Conservation (phyloP, 2,329 filamentous ascomycete genomes). For the Epichloe brachyelytri region DNA sequence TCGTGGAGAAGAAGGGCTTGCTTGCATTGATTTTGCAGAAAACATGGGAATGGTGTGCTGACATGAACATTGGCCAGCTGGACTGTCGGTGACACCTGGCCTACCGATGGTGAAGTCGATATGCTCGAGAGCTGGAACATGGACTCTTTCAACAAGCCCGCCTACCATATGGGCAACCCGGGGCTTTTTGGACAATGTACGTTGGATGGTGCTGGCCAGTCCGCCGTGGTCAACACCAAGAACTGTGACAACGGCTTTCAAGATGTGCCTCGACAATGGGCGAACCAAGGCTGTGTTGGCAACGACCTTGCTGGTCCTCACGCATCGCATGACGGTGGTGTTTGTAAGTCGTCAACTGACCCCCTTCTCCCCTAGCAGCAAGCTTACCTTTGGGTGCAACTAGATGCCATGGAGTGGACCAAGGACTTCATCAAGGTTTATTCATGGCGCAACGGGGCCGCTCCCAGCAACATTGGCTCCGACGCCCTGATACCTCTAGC, state of each 20-base stretch:
- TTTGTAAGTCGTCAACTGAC: constrained; percentile 23
- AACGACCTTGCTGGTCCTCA: constrained; percentile 26
- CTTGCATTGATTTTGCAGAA: too few relatives aligned
- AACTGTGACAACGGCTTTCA: constrained; percentile 30
- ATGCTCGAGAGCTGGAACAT: constrained; percentile 55
- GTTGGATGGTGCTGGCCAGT: constrained; percentile 18
- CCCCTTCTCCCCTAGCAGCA: neutral
- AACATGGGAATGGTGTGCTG: neutral
- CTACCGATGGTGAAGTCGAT: constrained; percentile 50
- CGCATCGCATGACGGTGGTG: constrained; percentile 24
- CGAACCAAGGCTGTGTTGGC: constrained; percentile 28
- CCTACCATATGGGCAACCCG: constrained; percentile 38
- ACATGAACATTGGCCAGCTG: constrained; percentile 20
- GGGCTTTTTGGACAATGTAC: constrained; percentile 21
- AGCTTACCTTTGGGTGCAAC: constrained; percentile 10
- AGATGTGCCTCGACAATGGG: constrained; percentile 16
- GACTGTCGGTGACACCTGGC: constrained; percentile 43
- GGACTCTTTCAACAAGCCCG: constrained; percentile 9
- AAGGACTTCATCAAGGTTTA: constrained; percentile 28
- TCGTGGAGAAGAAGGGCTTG: too few relatives aligned
- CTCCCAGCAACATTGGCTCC: constrained; percentile 22
- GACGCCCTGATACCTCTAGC: constrained; percentile 39
- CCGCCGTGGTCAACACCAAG: constrained; percentile 17
- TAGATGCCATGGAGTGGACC: constrained; percentile 28
- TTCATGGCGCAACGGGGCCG: constrained; percentile 20